Base-by-base conservation (phyloP, 2,329 filamentous ascomycete species). In the Xylaria sp. region DNA sequence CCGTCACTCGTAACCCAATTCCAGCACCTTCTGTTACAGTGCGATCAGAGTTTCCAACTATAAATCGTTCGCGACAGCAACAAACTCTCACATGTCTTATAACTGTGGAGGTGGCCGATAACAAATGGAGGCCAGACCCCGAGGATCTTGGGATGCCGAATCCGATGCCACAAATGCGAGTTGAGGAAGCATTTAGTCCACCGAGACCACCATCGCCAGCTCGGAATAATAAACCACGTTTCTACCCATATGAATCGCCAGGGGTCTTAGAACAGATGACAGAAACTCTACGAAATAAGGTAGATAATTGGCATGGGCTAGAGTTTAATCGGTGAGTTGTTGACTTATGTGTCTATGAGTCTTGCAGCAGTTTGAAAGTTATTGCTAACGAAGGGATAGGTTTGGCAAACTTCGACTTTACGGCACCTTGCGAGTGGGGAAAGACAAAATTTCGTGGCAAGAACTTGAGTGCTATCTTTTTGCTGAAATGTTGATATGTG, bases 401-500 rank as follows among this genome's bases (percentile, higher is more conserved):
- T 99, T 99, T 78, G 96, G 96, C 71, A 97, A 96, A 78, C 86
- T 99, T 73, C 90, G 94, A 39, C 84, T 98, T 39, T 94, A 97
- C 76, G 95, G 94, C 34, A 94, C 92, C 2, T 89, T 99, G 66
- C 91, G 93, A 63, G 96, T 99, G 25, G 96, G 96, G 75, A 99
- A 99, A 82, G 96, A 99, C 81, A 94, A 94, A 74, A 87, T 95
- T 73, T 94, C 94, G 7, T 99, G 96, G 96, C 96, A 99, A 83
- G 96, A 98, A 80, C 83, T 99, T 65, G 94, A 99, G 80, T 99
- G 96, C 80, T 99, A 94, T 80, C 87, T 99, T 37, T 99, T 99
- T 78, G 93, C 92, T 4, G 96, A 99, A 83, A 99, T 99, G 96
- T 91, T 99, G 76, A 99, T 99, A 73, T 99, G 96, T 78, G 94